A percentile compares a stretch with the other conserved stretches of the same genome.
Conservation (phyloP, 73 alveolate genomes). For the Stentor coeruleus region DNA sequence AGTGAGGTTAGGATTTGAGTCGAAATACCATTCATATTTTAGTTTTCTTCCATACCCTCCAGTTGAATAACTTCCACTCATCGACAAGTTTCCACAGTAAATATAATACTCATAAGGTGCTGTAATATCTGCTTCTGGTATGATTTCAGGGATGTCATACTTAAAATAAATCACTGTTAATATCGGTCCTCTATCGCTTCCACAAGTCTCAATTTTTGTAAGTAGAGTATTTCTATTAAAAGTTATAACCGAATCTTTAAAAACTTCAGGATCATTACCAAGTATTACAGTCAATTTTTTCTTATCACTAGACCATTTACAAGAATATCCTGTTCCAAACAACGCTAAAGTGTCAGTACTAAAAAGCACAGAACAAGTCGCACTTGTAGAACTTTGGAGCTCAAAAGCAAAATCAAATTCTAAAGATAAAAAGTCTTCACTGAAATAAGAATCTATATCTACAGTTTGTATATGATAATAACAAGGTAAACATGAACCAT, state of each 20-base stretch:
- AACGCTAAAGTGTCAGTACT: background rate
- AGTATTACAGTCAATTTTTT: background rate
- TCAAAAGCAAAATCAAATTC: background rate
- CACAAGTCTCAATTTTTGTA: background rate
- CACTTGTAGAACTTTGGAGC: background rate
- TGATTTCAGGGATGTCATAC: background rate
- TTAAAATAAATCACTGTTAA: background rate
- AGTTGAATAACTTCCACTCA: background rate
- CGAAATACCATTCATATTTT: background rate
- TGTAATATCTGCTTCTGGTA: background rate
- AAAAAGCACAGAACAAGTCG: background rate
- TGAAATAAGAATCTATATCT: background rate
- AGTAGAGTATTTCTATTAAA: background rate
- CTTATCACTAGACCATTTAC: background rate
- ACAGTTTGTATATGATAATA: slow-evolving; percentile 4
- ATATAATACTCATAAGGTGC: slow-evolving; percentile 3
- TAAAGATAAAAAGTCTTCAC: background rate
- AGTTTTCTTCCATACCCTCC: slow-evolving; percentile 1
- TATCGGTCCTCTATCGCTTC: background rate
- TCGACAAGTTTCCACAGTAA: background rate
- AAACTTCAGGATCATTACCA: background rate
- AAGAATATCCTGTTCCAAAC: background rate
- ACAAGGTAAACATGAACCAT: slow-evolving; percentile 5
- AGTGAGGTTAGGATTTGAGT: background rate
- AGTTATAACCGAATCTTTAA: background rate